Percentiles rank a stretch among this genome's conserved stretches.
phyloP scores from a whole-genome alignment of 2,329 filamentous ascomycete genomes.

The Stachybotrys chlorohalonatus region DNA sequence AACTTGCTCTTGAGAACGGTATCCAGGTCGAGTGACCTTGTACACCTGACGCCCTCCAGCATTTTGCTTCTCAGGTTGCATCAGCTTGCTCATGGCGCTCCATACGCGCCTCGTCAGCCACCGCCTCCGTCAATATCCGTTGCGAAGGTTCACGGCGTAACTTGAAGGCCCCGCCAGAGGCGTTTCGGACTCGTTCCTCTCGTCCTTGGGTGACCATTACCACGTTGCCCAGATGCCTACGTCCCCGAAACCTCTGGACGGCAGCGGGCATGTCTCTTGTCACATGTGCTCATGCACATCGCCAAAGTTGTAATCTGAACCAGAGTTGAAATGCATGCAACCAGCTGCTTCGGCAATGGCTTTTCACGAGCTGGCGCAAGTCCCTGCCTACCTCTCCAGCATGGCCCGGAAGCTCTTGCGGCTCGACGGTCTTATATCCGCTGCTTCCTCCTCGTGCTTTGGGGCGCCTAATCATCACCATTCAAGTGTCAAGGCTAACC shows the following conservation, averaged over 20 bases:
- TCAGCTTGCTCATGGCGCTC: neutral
- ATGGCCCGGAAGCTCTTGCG: no score
- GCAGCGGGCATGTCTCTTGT: neutral
- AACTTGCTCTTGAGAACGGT: neutral
- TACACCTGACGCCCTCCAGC: neutral
- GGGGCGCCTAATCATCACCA: no score
- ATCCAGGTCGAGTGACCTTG: neutral
- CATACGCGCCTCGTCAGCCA: neutral
- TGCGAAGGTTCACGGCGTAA: neutral
- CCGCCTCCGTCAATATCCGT: neutral
- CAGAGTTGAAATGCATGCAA: neutral
- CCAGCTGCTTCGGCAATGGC: neutral
- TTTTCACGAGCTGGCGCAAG: neutral
- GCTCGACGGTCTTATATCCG: no score
- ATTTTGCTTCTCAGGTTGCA: neutral
- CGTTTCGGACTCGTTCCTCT: neutral
- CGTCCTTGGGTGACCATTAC: neutral
- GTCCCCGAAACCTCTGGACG: neutral
- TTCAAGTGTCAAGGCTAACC: no score
- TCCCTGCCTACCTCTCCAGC: no score
- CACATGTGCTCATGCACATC: conserved; percentile 1
- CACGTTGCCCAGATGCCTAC: neutral
- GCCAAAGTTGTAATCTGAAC: conserved; percentile 10
- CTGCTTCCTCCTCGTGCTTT: no score
- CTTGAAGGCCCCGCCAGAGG: neutral